Percentiles rank a stretch among this genome's conserved stretches.
Evolutionary conservation across 768 basidiomycete genomes (phyloP).

Genomic region (Neoboletus magnificus): DNA sequence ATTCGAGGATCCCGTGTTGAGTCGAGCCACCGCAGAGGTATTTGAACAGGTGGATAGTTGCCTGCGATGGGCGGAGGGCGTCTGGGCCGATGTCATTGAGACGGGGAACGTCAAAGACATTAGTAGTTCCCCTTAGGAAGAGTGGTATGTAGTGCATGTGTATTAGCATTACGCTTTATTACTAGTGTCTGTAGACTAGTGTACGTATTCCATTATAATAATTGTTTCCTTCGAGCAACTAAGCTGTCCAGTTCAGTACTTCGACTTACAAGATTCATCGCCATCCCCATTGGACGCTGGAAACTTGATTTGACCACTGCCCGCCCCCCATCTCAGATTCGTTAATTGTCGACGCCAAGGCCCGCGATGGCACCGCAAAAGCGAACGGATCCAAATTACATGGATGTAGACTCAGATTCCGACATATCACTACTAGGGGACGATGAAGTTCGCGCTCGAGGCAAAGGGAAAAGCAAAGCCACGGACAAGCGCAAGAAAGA

Average conservation of each 20-base stretch:
- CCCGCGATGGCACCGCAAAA: conserved; percentile 25
- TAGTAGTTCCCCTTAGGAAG: neutral
- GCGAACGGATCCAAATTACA: conserved; percentile 35
- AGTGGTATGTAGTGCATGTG: neutral
- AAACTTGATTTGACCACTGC: neutral
- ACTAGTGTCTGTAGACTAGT: neutral
- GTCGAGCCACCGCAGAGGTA: conserved; percentile 40
- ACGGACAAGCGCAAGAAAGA: conserved; percentile 50
- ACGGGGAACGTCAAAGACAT: neutral
- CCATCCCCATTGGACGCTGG: neutral
- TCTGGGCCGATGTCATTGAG: conserved; percentile 49
- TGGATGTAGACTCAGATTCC: conserved; percentile 67
- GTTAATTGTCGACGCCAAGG: neutral
- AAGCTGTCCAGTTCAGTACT: neutral
- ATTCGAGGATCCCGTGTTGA: conserved; percentile 62
- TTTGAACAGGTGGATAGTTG: conserved; percentile 38
- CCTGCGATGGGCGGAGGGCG: conserved; percentile 52
- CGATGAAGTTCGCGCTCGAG: conserved; percentile 44
- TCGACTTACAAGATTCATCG: too few species aligned
- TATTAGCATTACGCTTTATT: too few species aligned
- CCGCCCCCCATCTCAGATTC: neutral
- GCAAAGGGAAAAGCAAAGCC: conserved; percentile 56
- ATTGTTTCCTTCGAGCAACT: neutral
- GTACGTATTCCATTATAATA: neutral
- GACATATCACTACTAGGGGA: conserved; percentile 64